Evolutionary conservation across 2,329 filamentous ascomycete species (phyloP), one percentile per base, ranked within the genome.

Genomic region (Sporothrix phasma): DNA sequence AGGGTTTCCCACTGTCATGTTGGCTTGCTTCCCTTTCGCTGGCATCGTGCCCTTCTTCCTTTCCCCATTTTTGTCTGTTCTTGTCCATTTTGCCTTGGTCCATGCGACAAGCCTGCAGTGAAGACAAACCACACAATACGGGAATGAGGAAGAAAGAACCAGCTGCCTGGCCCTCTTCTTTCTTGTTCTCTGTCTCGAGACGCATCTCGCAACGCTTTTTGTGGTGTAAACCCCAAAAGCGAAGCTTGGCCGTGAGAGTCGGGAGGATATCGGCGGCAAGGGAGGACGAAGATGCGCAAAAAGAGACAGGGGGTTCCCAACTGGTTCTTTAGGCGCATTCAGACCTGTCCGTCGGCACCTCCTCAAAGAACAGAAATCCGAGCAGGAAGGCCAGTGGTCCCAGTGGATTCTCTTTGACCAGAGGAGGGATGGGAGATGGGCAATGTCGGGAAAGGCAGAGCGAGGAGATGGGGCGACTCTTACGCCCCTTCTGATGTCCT

Each of bases 301-400:
- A 47, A 22, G n/a, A 39, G 41, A 29, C 54, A 11, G 37, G 37
- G 29, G 15, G 19, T 5, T n/a, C 4, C 24, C 26, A 4, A 31
- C 24, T n/a, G 11, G 10, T 17, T 29, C 26, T 51, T n/a, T 39
- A 15, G 26, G 39, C 31, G 39, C 26, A 11, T 43, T 60, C 24
- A 15, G 41, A 45, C 41, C 56, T 60, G 17, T 45, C 24, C 24
- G 56, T 60, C n/a, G 29, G 22, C 34, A 19, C 19, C 29, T 47
- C 29, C 43, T 22, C 31, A 43, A 62, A 74, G 72, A 74, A 74
- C 72, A 73, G 72, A 74, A 66, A 74, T 73, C 72, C 70, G 72
- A 74, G 72, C 72, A 72, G 71, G 47, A 17, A 19, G 41, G 41
- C 3, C 3, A 5, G 37, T 34, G 26, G 58, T 47, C 5, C 17